These are phyloP conservation scores for Brassica cretica DNA, from an alignment of 345 rosid genomes.

Conservation along the genomic window DNA sequence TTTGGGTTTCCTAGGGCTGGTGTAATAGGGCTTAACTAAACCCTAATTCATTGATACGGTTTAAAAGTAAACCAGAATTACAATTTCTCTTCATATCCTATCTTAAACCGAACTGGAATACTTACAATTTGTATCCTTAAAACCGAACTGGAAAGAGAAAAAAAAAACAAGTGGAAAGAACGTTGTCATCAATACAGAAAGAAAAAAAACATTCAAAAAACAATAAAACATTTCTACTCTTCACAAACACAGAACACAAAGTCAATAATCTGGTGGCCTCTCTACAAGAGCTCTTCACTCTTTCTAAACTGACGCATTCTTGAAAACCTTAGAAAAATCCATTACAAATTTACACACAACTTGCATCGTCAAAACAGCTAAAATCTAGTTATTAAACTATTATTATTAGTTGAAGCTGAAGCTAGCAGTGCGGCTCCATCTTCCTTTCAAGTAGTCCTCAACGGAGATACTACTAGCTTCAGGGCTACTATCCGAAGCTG, in stretches of 20 bases:
- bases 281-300: conserved; percentile 29
- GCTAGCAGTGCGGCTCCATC: conserved; percentile 83
- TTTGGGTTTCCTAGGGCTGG: not conserved
- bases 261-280: conserved; percentile 3
- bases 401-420: conserved; percentile 48
- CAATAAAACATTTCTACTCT: conserved; percentile 4
- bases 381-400: conserved; percentile 27
- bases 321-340: conserved; percentile 19
- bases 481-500: conserved; percentile 55
- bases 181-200: not conserved
- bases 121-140: not conserved
- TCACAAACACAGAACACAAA: conserved; percentile 10
- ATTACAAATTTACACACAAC: conserved; percentile 37
- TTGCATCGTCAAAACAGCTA: conserved; percentile 21
- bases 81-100: not conserved
- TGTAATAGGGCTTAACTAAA: not conserved
- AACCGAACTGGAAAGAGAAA: not conserved
- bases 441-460: conserved; percentile 75
- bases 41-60: not conserved
- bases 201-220: not conserved
- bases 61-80: not conserved
- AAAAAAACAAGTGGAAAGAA: not conserved
- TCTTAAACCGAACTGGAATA: not conserved
- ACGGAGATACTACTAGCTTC: conserved; percentile 56
- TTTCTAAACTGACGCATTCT: conserved; percentile 20